Evolutionary conservation across 257 asterid species (phyloP).

Genomic region (Nicotiana tabacum): DNA sequence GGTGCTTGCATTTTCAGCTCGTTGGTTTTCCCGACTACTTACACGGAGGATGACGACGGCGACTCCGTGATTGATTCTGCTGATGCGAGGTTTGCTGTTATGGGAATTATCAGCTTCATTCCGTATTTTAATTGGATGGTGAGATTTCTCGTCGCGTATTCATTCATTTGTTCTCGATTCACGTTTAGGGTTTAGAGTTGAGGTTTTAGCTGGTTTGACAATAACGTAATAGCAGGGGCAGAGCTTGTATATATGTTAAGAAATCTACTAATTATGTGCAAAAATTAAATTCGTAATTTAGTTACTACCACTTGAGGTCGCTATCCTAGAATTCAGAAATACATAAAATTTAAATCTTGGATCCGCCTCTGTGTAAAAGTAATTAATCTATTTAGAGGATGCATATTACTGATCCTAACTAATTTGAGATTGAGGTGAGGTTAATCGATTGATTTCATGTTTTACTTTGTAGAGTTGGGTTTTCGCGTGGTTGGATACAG

Average conservation of each 20-base stretch:
- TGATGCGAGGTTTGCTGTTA: constrained; percentile 88
- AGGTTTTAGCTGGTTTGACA: neutral
- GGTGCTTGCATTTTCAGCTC: constrained; percentile 87
- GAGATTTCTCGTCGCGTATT: neutral
- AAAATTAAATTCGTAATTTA: too few species aligned
- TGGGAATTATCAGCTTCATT: constrained; percentile 88
- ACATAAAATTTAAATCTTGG: too few species aligned
- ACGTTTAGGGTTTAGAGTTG: neutral
- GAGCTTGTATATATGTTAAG: too few species aligned
- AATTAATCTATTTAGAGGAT: neutral
- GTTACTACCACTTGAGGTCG: too few species aligned
- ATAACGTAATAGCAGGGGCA: neutral
- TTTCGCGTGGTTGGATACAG: constrained; percentile 97
- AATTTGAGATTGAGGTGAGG: neutral
- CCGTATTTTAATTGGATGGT: constrained; percentile 99
- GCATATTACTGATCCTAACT: neutral
- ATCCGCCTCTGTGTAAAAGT: neutral
- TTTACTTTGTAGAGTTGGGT: constrained; percentile 76
- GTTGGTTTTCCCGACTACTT: constrained; percentile 50
- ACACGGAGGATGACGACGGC: constrained; percentile 55
- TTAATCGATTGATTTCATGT: neutral
- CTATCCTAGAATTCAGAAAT: too few species aligned
- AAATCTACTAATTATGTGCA: too few species aligned
- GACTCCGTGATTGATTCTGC: constrained; percentile 71
- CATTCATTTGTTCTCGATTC: neutral